Conservation (phyloP, 352 stramenopile genomes). For the Peronospora tabacina region DNA sequence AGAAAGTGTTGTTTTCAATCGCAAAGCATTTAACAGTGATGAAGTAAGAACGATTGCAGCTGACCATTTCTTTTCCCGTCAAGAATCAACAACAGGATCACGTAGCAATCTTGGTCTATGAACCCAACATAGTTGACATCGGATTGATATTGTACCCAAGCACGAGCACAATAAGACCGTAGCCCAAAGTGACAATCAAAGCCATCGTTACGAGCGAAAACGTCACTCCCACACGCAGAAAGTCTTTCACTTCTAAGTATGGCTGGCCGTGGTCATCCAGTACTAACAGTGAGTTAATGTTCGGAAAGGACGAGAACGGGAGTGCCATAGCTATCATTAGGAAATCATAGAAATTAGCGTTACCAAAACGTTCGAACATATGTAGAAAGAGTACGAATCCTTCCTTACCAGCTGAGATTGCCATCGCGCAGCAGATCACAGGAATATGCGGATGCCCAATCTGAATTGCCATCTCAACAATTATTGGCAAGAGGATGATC, state of each 20-base stretch:
- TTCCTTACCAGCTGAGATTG: slow-evolving; percentile 79
- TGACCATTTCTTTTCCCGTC: slow-evolving; percentile 10
- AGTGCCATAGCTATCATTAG: slow-evolving; percentile 69
- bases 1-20: slow-evolving; percentile 19
- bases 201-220: slow-evolving; percentile 80
- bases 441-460: slow-evolving; percentile 82
- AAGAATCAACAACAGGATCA: slow-evolving; percentile 1
- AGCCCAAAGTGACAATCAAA: slow-evolving; percentile 84
- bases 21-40: slow-evolving; percentile 1
- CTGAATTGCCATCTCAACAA: slow-evolving; percentile 85
- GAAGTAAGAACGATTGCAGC: slow-evolving; percentile 10
- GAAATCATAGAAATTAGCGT: slow-evolving; percentile 2
- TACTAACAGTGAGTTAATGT: slow-evolving; percentile 89
- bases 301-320: slow-evolving; percentile 89
- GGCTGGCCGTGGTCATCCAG: slow-evolving; percentile 84
- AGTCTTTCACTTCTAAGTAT: slow-evolving; percentile 85
- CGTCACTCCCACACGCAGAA: slow-evolving; percentile 74
- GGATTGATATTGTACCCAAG: slow-evolving; percentile 70
- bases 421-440: slow-evolving; percentile 75
- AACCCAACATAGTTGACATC: slow-evolving; percentile 24
- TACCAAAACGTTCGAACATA: background rate
- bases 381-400: background rate
- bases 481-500: slow-evolving; percentile 89
- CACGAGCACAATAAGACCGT: slow-evolving; percentile 73
- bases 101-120: slow-evolving; percentile 16